Evolutionary conservation across 1,284 basidiomycete genomes (phyloP), one percentile per base, ranked within the genome.

Genomic region (Rhodotorula sp.): DNA sequence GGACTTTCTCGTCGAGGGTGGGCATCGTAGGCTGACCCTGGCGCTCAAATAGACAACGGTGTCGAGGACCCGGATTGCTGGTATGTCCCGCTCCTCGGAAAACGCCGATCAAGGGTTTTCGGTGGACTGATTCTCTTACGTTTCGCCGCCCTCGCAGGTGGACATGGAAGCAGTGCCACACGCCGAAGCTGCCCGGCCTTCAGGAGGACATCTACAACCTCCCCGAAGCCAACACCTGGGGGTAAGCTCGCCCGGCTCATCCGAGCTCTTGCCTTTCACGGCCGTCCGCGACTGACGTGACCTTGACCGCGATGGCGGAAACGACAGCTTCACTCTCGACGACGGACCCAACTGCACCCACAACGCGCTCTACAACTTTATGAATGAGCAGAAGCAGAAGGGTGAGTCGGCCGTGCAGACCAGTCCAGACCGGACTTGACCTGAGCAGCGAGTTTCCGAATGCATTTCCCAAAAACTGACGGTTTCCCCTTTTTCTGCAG

Each of bases 361-460:
- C 79, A 84, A 85, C 64, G 84, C 82, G 0, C 82, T 85, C 67
- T 86, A 85, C 79, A 83, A 85, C 77, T 83, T 80, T 72, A 77
- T 85, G 55, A 62, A 79, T 56, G 70, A 82, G 67, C 77, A 84
- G 55, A 81, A 85, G 28, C 83, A 84, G 72, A 83, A 82, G 75
- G 85, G 69, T 70, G 47, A 23, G 69, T 60, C 16, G 8, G 38
- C 38, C 34, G 5, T 6, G 34, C 34, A 34, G 34, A 34, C 8
- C 34, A 34, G 34, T 6, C 8, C 34, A 34, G 34, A 34, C 34
- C 34, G 34, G 34, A 8, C 34, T 34, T 34, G 34, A 34, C 19
- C 18, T 50, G 49, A 7, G 1, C 34, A 34, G 34, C n/a, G 34
- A 34, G 34, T 34, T 34, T 34, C 34, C 34, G 34, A 34, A 4